Evolutionary conservation across 441 rosid genomes (phyloP).

Genomic region (Jatropha podagrica): DNA sequence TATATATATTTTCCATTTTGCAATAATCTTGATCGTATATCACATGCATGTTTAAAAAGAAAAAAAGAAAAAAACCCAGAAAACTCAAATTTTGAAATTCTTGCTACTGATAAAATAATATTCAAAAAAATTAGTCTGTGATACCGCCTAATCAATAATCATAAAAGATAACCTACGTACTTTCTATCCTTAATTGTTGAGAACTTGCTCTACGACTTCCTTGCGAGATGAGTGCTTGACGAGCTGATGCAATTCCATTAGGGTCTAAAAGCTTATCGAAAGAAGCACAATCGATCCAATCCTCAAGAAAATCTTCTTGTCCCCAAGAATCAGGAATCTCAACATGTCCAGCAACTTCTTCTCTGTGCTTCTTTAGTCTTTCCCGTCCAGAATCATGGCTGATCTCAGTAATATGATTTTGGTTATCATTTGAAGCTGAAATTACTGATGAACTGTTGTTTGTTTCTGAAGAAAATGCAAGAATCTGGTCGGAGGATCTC

Average conservation of each 20-base stretch:
- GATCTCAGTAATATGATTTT: neutral
- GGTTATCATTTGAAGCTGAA: neutral
- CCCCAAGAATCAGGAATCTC: conserved; percentile 73
- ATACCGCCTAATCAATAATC: too few species aligned
- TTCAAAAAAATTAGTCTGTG: too few species aligned
- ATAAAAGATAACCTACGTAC: conserved; percentile 38
- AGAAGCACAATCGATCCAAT: conserved; percentile 62
- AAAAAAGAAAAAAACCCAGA: too few species aligned
- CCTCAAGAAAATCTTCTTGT: conserved; percentile 55
- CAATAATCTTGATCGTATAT: too few species aligned
- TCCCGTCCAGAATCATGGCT: conserved; percentile 50
- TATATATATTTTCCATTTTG: too few species aligned
- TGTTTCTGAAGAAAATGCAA: conserved; percentile 12
- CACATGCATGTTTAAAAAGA: too few species aligned
- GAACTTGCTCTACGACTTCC: conserved; percentile 22
- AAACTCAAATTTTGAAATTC: too few species aligned
- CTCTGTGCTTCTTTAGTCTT: conserved; percentile 60
- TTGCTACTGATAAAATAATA: too few species aligned
- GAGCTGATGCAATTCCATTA: conserved; percentile 53
- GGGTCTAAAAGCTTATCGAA: conserved; percentile 62
- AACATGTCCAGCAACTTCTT: conserved; percentile 60
- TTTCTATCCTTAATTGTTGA: conserved; percentile 38
- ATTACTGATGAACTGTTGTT: conserved; percentile 4
- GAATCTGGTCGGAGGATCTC: neutral
- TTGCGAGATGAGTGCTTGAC: conserved; percentile 56